These are phyloP conservation scores for Beauveria sp. DNA, from an alignment of 2,329 filamentous ascomycete genomes.

Conservation along the genomic window DNA sequence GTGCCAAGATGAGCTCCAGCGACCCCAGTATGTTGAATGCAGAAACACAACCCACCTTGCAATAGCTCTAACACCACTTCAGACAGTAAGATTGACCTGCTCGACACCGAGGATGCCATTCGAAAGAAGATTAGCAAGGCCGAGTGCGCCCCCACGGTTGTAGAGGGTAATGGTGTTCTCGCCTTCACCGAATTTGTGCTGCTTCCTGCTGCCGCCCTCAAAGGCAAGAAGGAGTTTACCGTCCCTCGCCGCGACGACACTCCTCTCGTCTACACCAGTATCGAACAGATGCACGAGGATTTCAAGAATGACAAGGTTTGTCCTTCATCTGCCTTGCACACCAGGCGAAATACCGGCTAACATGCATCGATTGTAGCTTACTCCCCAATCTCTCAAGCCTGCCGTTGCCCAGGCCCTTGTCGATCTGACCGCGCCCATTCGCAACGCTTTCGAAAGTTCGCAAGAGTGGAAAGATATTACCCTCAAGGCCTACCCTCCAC, in stretches of 20 bases:
- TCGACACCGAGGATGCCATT: constrained; percentile 69
- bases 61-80: constrained; percentile 16
- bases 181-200: constrained; percentile 83
- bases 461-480: constrained; percentile 67
- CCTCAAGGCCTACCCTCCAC: constrained; percentile 72
- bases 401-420: constrained; percentile 69
- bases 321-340: constrained; percentile 11
- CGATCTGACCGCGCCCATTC: constrained; percentile 70
- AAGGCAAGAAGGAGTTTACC: constrained; percentile 53
- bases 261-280: constrained; percentile 70
- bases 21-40: constrained; percentile 46
- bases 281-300: constrained; percentile 69
- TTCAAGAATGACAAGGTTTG: constrained; percentile 70
- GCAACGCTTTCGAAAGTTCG: constrained; percentile 60
- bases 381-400: constrained; percentile 82
- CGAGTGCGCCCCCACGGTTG: constrained; percentile 63
- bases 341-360: neutral
- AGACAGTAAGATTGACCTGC: constrained; percentile 88
- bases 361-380: constrained; percentile 38
- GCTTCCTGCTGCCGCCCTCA: constrained; percentile 66
- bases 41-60: neutral
- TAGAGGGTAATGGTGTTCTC: constrained; percentile 81
- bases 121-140: constrained; percentile 83
- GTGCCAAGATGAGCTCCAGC: constrained; percentile 81
- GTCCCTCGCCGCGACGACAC: constrained; percentile 65